Evolutionary conservation across 768 basidiomycete genomes (phyloP).

Genomic region (Lactarius evosmus): DNA sequence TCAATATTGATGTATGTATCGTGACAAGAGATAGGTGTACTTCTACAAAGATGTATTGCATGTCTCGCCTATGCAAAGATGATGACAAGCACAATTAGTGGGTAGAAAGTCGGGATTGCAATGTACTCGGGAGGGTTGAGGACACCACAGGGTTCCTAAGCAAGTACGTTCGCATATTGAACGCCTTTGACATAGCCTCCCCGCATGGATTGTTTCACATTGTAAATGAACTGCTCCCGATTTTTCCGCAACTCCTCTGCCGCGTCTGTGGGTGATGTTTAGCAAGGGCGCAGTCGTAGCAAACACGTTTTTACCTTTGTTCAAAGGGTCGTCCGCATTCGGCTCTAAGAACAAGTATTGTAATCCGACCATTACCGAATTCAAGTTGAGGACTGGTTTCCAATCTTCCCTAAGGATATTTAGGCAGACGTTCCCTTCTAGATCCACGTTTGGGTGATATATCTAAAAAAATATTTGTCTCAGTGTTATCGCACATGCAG

Average conservation of each 20-base stretch:
- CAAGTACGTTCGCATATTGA: constrained; percentile 72
- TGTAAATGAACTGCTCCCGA: constrained; percentile 75
- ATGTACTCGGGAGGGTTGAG: not conserved
- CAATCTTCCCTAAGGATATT: constrained; percentile 99
- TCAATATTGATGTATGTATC: constrained; percentile 19
- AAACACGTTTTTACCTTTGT: constrained; percentile 75
- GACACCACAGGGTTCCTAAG: constrained; percentile 32
- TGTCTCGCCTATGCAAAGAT: constrained; percentile 5
- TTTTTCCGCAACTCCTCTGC: constrained; percentile 91
- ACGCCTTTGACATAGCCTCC: constrained; percentile 76
- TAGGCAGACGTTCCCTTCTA: constrained; percentile 97
- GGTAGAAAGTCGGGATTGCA: not conserved
- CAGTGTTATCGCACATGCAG: not conserved
- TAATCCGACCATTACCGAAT: constrained; percentile 96
- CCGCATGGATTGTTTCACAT: constrained; percentile 85
- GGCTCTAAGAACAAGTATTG: constrained; percentile 99
- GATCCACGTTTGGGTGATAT: constrained; percentile 97
- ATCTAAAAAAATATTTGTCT: constrained; percentile 53
- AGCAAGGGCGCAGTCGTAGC: not conserved
- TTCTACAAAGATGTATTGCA: constrained; percentile 20
- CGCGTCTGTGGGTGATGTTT: constrained; percentile 63
- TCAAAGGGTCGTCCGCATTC: constrained; percentile 96
- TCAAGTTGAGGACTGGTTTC: constrained; percentile 98
- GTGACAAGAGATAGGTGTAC: constrained; percentile 18
- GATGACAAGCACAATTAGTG: not conserved